Conservation (phyloP, 2,329 filamentous ascomycete genomes). For the Hortaea sp. region DNA sequence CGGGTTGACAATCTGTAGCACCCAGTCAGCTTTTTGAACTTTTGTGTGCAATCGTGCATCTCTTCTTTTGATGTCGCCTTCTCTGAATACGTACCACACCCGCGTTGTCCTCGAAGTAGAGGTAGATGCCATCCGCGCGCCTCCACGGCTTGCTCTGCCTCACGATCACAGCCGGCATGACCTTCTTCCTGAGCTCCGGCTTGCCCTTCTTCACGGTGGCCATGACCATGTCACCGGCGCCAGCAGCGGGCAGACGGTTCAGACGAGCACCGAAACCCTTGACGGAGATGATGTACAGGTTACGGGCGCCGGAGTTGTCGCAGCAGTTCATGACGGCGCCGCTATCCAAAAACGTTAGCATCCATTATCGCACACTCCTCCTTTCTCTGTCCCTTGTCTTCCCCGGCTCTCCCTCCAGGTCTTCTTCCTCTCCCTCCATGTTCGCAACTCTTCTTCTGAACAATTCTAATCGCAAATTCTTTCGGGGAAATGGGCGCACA, state of each 20-base stretch:
- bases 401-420: neutral
- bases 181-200: conserved; percentile 99
- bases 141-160: conserved; percentile 99
- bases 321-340: conserved; percentile 99
- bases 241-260: conserved; percentile 92
- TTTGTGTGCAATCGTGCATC: neutral
- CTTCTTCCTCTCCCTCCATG: neutral
- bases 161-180: conserved; percentile 99
- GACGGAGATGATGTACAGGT: conserved; percentile 99
- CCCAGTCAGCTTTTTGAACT: conserved; percentile 1
- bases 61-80: neutral
- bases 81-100: conserved; percentile 66
- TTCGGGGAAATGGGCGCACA: conserved; percentile 36
- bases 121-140: conserved; percentile 94
- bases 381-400: neutral
- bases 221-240: conserved; percentile 99
- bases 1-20: conserved; percentile 86
- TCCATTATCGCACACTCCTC: neutral
- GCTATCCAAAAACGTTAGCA: conserved; percentile 37
- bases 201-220: conserved; percentile 99
- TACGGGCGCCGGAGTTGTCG: conserved; percentile 95
- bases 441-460: neutral
- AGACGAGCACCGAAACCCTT: conserved; percentile 96
- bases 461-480: neutral
- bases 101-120: conserved; percentile 99